Percentiles rank a stretch among this genome's conserved stretches.
Conservation (phyloP, 2,329 filamentous ascomycete genomes). For the Clonostachys sp. region DNA sequence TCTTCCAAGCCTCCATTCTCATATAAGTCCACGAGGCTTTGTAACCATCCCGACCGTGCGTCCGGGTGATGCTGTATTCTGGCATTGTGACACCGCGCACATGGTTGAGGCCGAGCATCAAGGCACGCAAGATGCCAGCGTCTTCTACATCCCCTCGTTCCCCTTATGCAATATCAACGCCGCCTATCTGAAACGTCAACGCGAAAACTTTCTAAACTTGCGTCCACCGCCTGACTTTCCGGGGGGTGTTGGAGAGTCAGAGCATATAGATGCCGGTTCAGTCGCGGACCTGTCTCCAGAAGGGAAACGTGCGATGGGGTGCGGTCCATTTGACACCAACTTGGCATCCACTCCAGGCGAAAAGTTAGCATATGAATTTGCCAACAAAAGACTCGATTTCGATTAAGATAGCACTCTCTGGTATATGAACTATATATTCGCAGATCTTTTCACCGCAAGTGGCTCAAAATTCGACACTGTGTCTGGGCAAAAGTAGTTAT, state of each 20-base stretch:
- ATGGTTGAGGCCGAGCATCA: conserved; percentile 71
- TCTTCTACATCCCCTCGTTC: conserved; percentile 82
- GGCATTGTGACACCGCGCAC: conserved; percentile 74
- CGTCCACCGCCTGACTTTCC: conserved; percentile 61
- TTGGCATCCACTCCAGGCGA: background rate
- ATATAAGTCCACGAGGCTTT: conserved; percentile 61
- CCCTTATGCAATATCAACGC: conserved; percentile 69
- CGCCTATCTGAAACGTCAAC: conserved; percentile 59
- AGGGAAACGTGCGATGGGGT: conserved; percentile 4
- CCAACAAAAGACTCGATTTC: background rate
- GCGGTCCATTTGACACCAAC: background rate
- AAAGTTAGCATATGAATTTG: background rate
- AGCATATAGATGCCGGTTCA: conserved; percentile 36
- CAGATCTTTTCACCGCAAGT: too few species aligned
- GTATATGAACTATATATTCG: too few species aligned
- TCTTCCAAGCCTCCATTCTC: conserved; percentile 56
- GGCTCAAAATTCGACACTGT: too few species aligned
- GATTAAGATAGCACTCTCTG: too few species aligned
- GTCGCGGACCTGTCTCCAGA: conserved; percentile 16
- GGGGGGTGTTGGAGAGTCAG: conserved; percentile 56
- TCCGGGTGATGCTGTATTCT: conserved; percentile 70
- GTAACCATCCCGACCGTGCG: conserved; percentile 58
- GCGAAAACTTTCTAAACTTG: conserved; percentile 58
- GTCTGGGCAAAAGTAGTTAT: too few species aligned
- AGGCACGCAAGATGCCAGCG: conserved; percentile 66